phyloP scores from a whole-genome alignment of 768 basidiomycete genomes.

The Phaffia tasmanica region DNA sequence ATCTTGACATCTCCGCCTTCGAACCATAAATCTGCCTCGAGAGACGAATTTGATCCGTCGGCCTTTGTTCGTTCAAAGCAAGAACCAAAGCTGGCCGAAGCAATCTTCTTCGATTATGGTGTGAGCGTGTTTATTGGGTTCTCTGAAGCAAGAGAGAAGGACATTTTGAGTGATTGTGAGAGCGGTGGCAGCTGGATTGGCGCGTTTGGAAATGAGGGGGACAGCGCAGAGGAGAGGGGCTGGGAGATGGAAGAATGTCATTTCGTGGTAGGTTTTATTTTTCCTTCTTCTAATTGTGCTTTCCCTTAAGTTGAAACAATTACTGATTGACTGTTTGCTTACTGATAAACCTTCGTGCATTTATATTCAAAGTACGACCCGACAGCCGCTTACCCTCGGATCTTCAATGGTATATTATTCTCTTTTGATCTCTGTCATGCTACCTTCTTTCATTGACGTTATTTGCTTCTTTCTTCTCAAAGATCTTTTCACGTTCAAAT shows the following conservation, averaged over 20 bases:
- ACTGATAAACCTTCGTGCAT: slow-evolving; percentile 31
- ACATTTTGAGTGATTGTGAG: slow-evolving; percentile 72
- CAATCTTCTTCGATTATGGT: slow-evolving; percentile 52
- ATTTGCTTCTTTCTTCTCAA: not conserved
- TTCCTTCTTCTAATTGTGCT: slow-evolving; percentile 13
- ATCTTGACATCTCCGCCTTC: not conserved
- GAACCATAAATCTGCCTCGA: too few species aligned
- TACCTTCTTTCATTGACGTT: not conserved
- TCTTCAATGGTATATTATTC: slow-evolving; percentile 89
- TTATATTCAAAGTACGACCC: slow-evolving; percentile 53
- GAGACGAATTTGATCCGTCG: too few species aligned
- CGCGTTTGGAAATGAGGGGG: slow-evolving; percentile 53
- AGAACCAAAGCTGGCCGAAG: slow-evolving; percentile 36
- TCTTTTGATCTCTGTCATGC: not conserved
- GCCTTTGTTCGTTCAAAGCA: not conserved
- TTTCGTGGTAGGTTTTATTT: slow-evolving; percentile 53
- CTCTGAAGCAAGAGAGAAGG: slow-evolving; percentile 51
- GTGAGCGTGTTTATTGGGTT: slow-evolving; percentile 89
- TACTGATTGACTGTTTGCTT: slow-evolving; percentile 9
- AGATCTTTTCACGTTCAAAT: slow-evolving; percentile 53
- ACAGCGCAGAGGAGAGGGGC: slow-evolving; percentile 83
- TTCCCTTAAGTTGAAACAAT: not conserved
- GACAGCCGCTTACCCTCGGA: slow-evolving; percentile 69
- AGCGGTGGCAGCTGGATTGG: slow-evolving; percentile 56
- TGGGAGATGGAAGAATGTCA: slow-evolving; percentile 95